These are phyloP conservation scores for Hypocrella siamensis DNA, from an alignment of 2,329 filamentous ascomycete genomes.

Conservation along the genomic window DNA sequence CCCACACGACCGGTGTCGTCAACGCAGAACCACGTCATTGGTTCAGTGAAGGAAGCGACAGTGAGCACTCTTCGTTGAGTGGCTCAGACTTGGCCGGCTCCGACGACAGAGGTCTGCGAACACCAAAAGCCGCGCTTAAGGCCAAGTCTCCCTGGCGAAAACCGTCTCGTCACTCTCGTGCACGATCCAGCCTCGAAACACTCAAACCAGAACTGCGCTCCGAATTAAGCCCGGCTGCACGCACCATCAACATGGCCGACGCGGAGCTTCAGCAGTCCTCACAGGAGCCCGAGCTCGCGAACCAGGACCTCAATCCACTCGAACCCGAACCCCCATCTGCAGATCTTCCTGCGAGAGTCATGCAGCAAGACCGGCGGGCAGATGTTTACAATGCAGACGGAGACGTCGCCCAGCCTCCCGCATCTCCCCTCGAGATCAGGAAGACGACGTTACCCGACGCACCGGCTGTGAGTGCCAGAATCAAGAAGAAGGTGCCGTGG, in stretches of 20 bases:
- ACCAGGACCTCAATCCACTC: conserved; percentile 8
- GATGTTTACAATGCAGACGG: no score
- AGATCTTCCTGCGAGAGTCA: no score
- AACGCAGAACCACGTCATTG: conserved; percentile 62
- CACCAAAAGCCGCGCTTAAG: conserved; percentile 25
- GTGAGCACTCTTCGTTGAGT: conserved; percentile 62
- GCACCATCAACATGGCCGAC: conserved; percentile 16
- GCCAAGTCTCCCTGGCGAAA: conserved; percentile 7
- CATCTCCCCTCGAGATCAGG: conserved; percentile 18
- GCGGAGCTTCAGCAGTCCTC: conserved; percentile 6
- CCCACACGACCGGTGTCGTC: conserved; percentile 58
- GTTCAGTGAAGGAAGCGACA: conserved; percentile 60
- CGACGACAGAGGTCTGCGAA: conserved; percentile 30
- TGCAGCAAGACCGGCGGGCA: no score
- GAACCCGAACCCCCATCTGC: no score
- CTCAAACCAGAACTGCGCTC: conserved; percentile 22
- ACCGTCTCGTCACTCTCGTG: conserved; percentile 24
- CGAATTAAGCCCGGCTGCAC: not conserved
- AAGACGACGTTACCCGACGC: conserved; percentile 22
- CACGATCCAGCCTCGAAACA: conserved; percentile 41
- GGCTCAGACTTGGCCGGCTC: conserved; percentile 42
- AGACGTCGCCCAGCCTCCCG: conserved; percentile 12
- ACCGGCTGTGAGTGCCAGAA: conserved; percentile 31
- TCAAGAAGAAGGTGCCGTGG: conserved; percentile 61
- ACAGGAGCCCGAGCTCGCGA: conserved; percentile 1